Evolutionary conservation across 2,329 filamentous ascomycete species (phyloP).

Genomic region (Penicillium sp.): DNA sequence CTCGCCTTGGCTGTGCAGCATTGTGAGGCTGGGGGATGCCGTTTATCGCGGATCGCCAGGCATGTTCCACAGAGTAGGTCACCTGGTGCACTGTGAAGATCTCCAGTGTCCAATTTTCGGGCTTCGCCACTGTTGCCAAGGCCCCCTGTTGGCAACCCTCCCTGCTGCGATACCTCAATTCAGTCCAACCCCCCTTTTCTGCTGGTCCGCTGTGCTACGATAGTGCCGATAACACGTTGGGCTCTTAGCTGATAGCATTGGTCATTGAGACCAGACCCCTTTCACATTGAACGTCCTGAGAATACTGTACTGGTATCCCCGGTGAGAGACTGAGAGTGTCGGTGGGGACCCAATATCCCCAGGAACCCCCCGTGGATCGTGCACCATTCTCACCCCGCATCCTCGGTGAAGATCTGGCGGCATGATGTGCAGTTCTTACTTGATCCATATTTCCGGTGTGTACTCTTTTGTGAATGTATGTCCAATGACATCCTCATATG

Average conservation of each 20-base stretch:
- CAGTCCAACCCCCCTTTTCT: constrained; percentile 2
- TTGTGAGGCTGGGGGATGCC: constrained; percentile 18
- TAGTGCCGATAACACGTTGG: constrained; percentile 14
- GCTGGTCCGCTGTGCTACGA: neutral
- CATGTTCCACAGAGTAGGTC: constrained; percentile 19
- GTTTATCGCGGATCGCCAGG: constrained; percentile 9
- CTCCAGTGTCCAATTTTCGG: constrained; percentile 10
- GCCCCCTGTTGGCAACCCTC: constrained; percentile 12
- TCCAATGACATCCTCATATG: neutral
- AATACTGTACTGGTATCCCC: constrained; percentile 14
- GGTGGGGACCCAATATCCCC: constrained; percentile 7
- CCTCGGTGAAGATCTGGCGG: constrained; percentile 20
- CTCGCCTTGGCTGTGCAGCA: constrained; percentile 22
- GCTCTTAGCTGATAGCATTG: constrained; percentile 12
- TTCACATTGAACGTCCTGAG: neutral
- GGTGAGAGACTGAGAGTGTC: constrained; percentile 22
- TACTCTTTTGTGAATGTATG: neutral
- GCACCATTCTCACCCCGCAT: constrained; percentile 20
- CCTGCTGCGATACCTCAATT: constrained; percentile 6
- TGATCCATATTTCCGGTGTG: constrained; percentile 5
- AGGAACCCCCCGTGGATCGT: constrained; percentile 6
- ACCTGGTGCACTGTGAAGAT: constrained; percentile 6
- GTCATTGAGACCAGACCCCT: neutral
- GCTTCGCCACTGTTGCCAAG: constrained; percentile 16
- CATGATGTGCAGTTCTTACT: constrained; percentile 10